These are phyloP conservation scores for Yarrowia osloensis DNA, from an alignment of 805 yeast species.

Conservation along the genomic window DNA sequence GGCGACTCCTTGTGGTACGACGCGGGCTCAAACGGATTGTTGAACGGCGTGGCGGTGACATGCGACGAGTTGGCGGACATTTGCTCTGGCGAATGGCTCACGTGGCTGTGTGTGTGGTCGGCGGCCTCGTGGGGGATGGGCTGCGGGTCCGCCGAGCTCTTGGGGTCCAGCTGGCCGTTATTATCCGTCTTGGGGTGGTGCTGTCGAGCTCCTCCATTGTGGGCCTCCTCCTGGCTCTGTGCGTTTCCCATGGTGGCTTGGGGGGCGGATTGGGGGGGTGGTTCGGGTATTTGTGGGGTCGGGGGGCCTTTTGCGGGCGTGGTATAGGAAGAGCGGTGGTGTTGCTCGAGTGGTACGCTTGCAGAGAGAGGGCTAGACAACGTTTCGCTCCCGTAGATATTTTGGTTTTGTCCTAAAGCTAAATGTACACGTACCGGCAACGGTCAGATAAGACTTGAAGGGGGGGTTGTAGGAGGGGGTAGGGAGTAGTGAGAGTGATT, in stretches of 20 bases:
- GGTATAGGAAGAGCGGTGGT: not conserved
- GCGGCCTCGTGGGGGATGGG: constrained; percentile 1
- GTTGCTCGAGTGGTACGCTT: constrained; percentile 1
- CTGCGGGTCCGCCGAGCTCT: not conserved
- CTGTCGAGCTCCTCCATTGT: not conserved
- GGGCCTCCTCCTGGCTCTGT: constrained; percentile 27
- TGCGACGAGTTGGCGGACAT: constrained; percentile 16
- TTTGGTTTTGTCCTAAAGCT: constrained; percentile 1
- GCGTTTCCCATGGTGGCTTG: constrained; percentile 23
- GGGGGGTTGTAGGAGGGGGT: not conserved
- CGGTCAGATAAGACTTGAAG: not conserved
- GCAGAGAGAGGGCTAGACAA: not conserved
- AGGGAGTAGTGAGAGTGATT: too few relatives aligned
- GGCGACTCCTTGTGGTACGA: constrained; percentile 28
- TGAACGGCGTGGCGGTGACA: constrained; percentile 11
- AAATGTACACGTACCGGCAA: not conserved
- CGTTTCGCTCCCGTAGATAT: not conserved
- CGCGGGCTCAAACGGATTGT: constrained; percentile 25
- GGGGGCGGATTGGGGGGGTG: not conserved
- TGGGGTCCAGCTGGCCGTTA: not conserved
- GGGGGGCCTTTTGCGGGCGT: not conserved
- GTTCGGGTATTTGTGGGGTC: not conserved
- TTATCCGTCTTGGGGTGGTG: not conserved
- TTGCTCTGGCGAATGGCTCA: constrained; percentile 27
- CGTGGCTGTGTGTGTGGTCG: not conserved